Base-by-base conservation (phyloP, 176 grass and related monocot genomes). In the Musa schizocarpa region DNA sequence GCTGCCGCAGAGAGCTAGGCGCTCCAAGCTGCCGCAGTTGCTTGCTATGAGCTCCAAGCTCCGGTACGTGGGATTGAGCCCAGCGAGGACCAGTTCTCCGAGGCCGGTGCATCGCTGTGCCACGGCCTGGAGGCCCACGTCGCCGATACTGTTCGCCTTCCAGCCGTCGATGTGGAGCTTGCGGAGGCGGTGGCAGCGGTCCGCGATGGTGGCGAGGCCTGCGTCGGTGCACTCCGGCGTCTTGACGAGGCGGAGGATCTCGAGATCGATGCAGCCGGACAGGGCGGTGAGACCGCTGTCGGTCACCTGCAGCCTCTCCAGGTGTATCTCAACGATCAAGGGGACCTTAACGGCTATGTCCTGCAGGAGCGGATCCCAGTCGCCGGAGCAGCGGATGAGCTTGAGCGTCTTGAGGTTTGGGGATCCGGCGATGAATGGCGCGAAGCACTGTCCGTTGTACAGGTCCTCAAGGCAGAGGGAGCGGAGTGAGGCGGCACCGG, bases 131-230 rank as follows among this genome's bases (percentile, higher is more conserved):
- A 99, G 89, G 19, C 96, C 88, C 0, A 72, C 77, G 70, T 99
- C 96, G 10, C 96, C 91, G 22, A 99, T 95, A 13, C 86, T 73
- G 85, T 89, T 89, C 16, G 86, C 93, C 74, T 90, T 90, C 96
- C 96, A 95, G 9, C 96, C 88, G 61, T 99, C 96, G 3, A 99
- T 89, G 76, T 99, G 91, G 23, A 99, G 72, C 58, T 99, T 99
- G 43, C 91, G 91, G 9, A 99, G 85, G 17, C 77, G 84, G 78
- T 74, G 96, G 81, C 96, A 99, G 29, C 71, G 90, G 65, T 88
- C 83, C 0, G 91, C 86, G 2, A 99, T 82, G 19, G 83, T 69
- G 27, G 86, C 82, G 67, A 99, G 87, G 57, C 96, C 91, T 0
- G 68, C 82, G 54, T 99, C 96, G 8, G 88, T 94, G 79, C 96